phyloP scores from a whole-genome alignment of 176 grass and related monocot species.

The Urochloa ruziziensis region DNA sequence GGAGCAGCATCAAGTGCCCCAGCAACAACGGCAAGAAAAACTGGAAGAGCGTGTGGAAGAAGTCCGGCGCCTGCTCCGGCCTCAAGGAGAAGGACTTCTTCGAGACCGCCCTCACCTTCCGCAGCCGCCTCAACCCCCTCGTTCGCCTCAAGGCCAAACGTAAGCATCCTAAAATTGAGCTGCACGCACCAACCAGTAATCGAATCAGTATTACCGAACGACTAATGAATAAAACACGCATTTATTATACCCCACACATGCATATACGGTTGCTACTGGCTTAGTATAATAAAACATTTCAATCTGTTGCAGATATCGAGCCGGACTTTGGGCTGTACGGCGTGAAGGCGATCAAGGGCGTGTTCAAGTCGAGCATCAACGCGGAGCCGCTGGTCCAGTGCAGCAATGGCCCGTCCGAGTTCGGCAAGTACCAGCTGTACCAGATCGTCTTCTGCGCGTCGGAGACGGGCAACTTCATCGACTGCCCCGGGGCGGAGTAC shows the following conservation, averaged over 20 bases:
- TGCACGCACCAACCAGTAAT: too few relatives aligned
- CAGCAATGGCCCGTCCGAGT: slow-evolving; percentile 36
- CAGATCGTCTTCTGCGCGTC: slow-evolving; percentile 32
- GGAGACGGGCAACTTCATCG: not conserved
- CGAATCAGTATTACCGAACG: too few relatives aligned
- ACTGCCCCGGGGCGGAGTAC: slow-evolving; percentile 30
- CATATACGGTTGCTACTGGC: too few relatives aligned
- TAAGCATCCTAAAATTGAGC: not conserved
- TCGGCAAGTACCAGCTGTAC: slow-evolving; percentile 29
- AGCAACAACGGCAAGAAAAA: not conserved
- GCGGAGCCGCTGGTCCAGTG: slow-evolving; percentile 32
- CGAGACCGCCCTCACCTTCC: slow-evolving; percentile 26
- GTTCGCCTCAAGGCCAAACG: slow-evolving; percentile 19
- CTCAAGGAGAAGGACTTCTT: slow-evolving; percentile 29
- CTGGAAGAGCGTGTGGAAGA: slow-evolving; percentile 54
- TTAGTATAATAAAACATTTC: too few relatives aligned
- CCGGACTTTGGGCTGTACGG: slow-evolving; percentile 35
- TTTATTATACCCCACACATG: too few relatives aligned
- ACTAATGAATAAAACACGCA: too few relatives aligned
- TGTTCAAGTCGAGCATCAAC: not conserved
- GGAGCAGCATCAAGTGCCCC: slow-evolving; percentile 55
- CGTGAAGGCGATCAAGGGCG: slow-evolving; percentile 16
- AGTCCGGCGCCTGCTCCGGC: slow-evolving; percentile 41
- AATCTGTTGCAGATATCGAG: slow-evolving; percentile 22
- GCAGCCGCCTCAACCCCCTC: slow-evolving; percentile 22